Percentiles rank a stretch among this genome's conserved stretches.
Conservation (phyloP, 345 rosid species). For the Arabidopsis suecica region DNA sequence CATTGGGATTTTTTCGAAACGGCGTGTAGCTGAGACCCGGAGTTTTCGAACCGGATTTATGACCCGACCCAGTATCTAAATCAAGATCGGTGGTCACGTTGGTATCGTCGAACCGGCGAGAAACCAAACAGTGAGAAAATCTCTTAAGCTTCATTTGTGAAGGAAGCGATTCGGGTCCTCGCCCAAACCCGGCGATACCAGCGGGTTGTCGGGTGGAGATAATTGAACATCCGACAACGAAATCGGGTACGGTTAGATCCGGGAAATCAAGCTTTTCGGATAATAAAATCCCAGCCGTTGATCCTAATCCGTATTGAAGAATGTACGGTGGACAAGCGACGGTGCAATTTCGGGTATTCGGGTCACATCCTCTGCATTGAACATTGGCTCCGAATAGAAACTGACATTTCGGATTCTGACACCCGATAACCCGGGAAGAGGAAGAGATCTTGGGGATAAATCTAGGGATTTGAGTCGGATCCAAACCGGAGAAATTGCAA, state of each 20-base stretch:
- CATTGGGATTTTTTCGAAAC: constrained; percentile 56
- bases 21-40: constrained; percentile 68
- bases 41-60: constrained; percentile 49
- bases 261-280: constrained; percentile 64
- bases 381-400: constrained; percentile 59
- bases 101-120: constrained; percentile 73
- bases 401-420: constrained; percentile 68
- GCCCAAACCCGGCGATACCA: constrained; percentile 93
- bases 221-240: constrained; percentile 82
- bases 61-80: constrained; percentile 57
- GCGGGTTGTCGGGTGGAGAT: constrained; percentile 81
- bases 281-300: constrained; percentile 72
- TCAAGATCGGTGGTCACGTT: constrained; percentile 59
- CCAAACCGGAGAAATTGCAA: constrained; percentile 58
- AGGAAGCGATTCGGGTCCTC: constrained; percentile 72
- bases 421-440: constrained; percentile 61
- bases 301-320: constrained; percentile 74
- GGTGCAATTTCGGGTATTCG: constrained; percentile 57
- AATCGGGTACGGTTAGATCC: constrained; percentile 51
- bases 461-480: constrained; percentile 48
- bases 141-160: constrained; percentile 65
- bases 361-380: constrained; percentile 53
- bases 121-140: constrained; percentile 79
- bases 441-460: constrained; percentile 67
- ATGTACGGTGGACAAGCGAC: constrained; percentile 75